A percentile compares a stretch with the other conserved stretches of the same genome.
Evolutionary conservation across 805 yeast genomes (phyloP).

Genomic region (Saturnispora sekii): DNA sequence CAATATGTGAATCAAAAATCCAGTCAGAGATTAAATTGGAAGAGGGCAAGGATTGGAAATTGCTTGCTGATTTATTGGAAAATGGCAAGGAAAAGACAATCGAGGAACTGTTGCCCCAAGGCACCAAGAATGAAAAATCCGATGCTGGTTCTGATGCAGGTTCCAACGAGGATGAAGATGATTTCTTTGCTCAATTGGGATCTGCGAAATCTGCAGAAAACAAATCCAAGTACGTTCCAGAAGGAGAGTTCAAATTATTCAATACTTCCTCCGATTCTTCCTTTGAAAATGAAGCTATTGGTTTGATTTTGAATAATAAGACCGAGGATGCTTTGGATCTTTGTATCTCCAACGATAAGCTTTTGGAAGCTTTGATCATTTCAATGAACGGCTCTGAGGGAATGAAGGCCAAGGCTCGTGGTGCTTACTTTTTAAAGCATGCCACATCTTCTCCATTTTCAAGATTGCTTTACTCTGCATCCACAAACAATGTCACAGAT

Average conservation of each 20-base stretch:
- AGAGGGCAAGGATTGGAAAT: constrained; percentile 46
- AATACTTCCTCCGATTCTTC: constrained; percentile 15
- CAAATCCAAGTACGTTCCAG: constrained; percentile 33
- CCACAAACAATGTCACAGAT: constrained; percentile 48
- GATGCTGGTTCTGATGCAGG: constrained; percentile 13
- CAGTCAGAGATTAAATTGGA: constrained; percentile 29
- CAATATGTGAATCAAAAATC: constrained; percentile 47
- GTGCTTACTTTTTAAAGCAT: constrained; percentile 57
- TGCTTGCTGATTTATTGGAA: constrained; percentile 42
- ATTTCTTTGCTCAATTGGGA: constrained; percentile 29
- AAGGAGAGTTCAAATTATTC: constrained; percentile 41
- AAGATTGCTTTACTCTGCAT: constrained; percentile 61
- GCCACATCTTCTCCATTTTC: constrained; percentile 47
- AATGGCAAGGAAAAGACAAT: constrained; percentile 44
- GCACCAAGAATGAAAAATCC: constrained; percentile 14
- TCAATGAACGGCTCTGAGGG: constrained; percentile 59
- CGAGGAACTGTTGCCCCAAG: constrained; percentile 23
- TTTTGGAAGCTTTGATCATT: constrained; percentile 74
- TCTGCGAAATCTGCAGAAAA: constrained; percentile 12
- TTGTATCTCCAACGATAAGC: constrained; percentile 51
- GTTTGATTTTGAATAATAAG: constrained; percentile 52
- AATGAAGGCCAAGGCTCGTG: constrained; percentile 57
- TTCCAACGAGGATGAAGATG: constrained; percentile 25
- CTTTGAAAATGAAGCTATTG: constrained; percentile 38
- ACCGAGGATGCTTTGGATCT: constrained; percentile 55